Evolutionary conservation across 352 stramenopile species (phyloP).

Genomic region (Phytophthora fragariaefolia): DNA sequence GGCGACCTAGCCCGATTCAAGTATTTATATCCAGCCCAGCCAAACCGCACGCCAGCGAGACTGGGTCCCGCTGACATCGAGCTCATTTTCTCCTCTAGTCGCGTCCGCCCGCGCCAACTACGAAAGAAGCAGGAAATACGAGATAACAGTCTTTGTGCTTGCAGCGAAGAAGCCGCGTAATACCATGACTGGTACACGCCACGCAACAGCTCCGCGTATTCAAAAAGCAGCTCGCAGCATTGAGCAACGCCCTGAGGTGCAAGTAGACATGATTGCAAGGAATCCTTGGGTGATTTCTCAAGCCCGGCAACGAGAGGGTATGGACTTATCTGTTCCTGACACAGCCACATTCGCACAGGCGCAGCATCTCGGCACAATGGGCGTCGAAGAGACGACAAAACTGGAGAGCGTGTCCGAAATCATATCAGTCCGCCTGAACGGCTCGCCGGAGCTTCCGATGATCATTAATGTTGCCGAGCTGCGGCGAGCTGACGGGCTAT

Average conservation of each 20-base stretch:
- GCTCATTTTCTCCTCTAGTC: no score
- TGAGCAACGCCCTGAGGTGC: background rate
- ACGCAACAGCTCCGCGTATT: background rate
- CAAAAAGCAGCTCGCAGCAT: constrained; percentile 9
- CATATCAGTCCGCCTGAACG: no score
- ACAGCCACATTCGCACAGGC: constrained; percentile 1
- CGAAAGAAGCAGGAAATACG: background rate
- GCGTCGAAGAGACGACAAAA: no score
- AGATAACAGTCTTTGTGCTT: background rate
- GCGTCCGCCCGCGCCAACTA: background rate
- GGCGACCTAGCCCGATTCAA: background rate
- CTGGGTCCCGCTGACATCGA: background rate
- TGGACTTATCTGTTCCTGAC: background rate
- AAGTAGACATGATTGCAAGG: constrained; percentile 2
- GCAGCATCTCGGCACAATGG: constrained; percentile 1
- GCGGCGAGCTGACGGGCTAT: no score
- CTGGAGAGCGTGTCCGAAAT: no score
- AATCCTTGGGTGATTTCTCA: constrained; percentile 11
- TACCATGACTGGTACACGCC: background rate
- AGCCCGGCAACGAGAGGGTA: background rate
- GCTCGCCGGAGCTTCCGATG: no score
- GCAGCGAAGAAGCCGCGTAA: background rate
- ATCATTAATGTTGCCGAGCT: no score
- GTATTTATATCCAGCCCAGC: background rate
- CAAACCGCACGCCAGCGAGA: background rate